Base-by-base conservation (phyloP, 139 green algal genomes). In the Auxenochlorella pyrenoidosa region DNA sequence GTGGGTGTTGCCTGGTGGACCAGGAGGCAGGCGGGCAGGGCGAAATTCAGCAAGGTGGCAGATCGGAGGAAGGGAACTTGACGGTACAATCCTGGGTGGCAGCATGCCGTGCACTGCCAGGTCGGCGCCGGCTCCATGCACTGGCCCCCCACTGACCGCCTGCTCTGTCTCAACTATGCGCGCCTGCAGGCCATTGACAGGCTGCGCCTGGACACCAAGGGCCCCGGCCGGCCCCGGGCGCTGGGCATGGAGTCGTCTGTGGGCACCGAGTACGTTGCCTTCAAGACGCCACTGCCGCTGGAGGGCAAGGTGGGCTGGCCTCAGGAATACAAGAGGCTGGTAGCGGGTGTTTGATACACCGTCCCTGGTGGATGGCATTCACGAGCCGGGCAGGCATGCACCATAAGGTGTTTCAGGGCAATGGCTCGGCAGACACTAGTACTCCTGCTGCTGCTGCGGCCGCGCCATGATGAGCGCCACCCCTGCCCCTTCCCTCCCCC, bases 221-320 rank as follows among this genome's bases (percentile, higher is more conserved):
- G 90, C 18, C 94, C 94, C 38, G 51, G 81, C 26, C 89, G 95
- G 0, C 96, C 96, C 12, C 95, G 92, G 86, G 94, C 79, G 19
- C 84, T 96, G 78, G 96, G 92, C 70, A 97, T 98, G 94, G 90
- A 96, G 68, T 97, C 95, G 6, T 98, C 94, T 86, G 95, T 98
- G 30, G 96, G 96, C 36, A 90, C 90, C 12, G 96, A 98, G 90
- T 95, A 95, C 58, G 93, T 97, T 40, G 58, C 83, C 5, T 98
- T 96, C 91, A 91, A 92, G 47, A 91, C 75, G 13, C 90, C 94
- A 0, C 87, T 98, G 86, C 86, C 89, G 10, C 91, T 98, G 44
- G 94, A 96, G 75, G 93, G 94, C 93, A 98, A 98, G 95, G 94
- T 94, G 75, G 22, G 79, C 60, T 32, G 36, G 12, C 8, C 6